phyloP scores from a whole-genome alignment of 441 rosid species.

The Omphalea diandra region DNA sequence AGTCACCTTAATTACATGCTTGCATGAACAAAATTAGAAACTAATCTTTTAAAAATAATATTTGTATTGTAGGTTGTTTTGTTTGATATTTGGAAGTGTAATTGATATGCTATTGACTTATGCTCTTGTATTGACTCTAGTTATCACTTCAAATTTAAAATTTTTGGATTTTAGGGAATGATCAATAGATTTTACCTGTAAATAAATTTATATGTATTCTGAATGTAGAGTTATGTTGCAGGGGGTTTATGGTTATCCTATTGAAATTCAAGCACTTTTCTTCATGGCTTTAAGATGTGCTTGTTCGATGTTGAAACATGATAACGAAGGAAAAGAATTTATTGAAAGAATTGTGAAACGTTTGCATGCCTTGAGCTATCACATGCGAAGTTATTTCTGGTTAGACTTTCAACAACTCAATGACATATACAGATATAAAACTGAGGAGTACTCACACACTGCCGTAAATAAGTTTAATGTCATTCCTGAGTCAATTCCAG shows the following conservation, averaged over 20 bases:
- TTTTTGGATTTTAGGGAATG: neutral
- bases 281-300: slow-evolving; percentile 84
- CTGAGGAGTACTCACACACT: slow-evolving; percentile 95
- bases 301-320: slow-evolving; percentile 72
- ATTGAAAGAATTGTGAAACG: slow-evolving; percentile 80
- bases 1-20: neutral
- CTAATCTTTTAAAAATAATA: neutral
- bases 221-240: slow-evolving; percentile 29
- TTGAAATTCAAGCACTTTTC: slow-evolving; percentile 92
- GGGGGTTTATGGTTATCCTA: slow-evolving; percentile 95
- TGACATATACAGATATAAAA: slow-evolving; percentile 89
- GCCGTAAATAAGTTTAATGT: slow-evolving; percentile 94
- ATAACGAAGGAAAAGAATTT: slow-evolving; percentile 75
- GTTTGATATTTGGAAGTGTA: neutral
- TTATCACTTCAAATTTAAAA: neutral
- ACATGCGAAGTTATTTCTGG: slow-evolving; percentile 93
- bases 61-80: neutral
- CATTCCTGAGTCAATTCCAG: slow-evolving; percentile 91
- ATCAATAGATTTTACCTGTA: no score
- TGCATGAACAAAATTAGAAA: neutral
- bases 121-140: neutral
- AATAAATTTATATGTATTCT: neutral
- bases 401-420: slow-evolving; percentile 88
- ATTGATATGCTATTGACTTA: neutral
- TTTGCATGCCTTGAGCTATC: slow-evolving; percentile 85